Conservation (phyloP, 2,329 filamentous ascomycete species). For the Aspergillus oerlinghausenensis region DNA sequence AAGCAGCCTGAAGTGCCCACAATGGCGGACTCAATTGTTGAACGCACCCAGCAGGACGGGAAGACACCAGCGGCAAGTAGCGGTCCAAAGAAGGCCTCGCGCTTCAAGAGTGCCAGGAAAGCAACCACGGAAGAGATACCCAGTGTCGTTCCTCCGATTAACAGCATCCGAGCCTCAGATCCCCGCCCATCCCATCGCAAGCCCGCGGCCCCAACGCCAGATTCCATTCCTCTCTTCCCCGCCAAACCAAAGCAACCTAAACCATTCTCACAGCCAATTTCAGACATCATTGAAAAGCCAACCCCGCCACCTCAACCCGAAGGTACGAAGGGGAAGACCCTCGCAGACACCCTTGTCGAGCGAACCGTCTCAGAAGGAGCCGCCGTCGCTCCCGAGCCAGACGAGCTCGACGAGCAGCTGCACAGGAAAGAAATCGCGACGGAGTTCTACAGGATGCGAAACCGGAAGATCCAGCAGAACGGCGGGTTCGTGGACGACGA, state of each 20-base stretch:
- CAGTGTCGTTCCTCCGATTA: constrained; percentile 8
- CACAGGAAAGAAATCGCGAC: constrained; percentile 72
- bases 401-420: constrained; percentile 68
- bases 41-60: constrained; percentile 30
- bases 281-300: constrained; percentile 17
- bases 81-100: constrained; percentile 39
- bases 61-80: constrained; percentile 15
- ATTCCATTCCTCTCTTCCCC: constrained; percentile 34
- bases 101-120: constrained; percentile 39
- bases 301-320: constrained; percentile 34
- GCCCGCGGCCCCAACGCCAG: constrained; percentile 16
- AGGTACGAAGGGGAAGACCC: constrained; percentile 45
- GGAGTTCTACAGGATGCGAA: constrained; percentile 79
- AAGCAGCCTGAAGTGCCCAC: constrained; percentile 26
- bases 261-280: constrained; percentile 36
- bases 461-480: constrained; percentile 74
- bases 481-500: constrained; percentile 77
- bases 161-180: constrained; percentile 17
- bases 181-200: constrained; percentile 17
- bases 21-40: constrained; percentile 42
- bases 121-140: constrained; percentile 7
- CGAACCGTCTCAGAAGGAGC: constrained; percentile 37
- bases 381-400: constrained; percentile 44
- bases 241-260: constrained; percentile 34
- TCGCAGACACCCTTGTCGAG: constrained; percentile 58